phyloP scores from a whole-genome alignment of 352 stramenopile genomes.

The Hyaloperonospora arabidopsidis region DNA sequence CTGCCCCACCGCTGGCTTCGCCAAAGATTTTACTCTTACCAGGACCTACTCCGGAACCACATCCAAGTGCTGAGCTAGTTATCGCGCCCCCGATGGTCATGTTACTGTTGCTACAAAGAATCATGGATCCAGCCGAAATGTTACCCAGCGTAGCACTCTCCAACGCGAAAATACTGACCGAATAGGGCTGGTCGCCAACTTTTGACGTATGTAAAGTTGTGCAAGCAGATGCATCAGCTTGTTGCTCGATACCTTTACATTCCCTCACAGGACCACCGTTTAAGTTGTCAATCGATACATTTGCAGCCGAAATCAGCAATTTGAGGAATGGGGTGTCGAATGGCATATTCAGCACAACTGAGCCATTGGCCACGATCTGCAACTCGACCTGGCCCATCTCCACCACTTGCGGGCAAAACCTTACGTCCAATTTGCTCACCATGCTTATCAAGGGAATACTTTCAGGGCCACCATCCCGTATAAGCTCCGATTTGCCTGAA shows the following conservation, averaged over 20 bases:
- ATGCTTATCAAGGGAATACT: slow-evolving; percentile 25
- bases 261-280: slow-evolving; percentile 39
- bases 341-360: slow-evolving; percentile 38
- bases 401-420: slow-evolving; percentile 37
- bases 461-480: slow-evolving; percentile 5
- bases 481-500: slow-evolving; percentile 16
- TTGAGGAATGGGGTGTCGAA: slow-evolving; percentile 50
- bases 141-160: slow-evolving; percentile 34
- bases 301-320: slow-evolving; percentile 36
- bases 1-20: slow-evolving; percentile 54
- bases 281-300: slow-evolving; percentile 37
- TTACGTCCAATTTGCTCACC: slow-evolving; percentile 31
- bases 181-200: slow-evolving; percentile 26
- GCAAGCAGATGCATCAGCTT: slow-evolving; percentile 37
- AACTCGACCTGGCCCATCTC: slow-evolving; percentile 40
- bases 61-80: slow-evolving; percentile 40
- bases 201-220: slow-evolving; percentile 16
- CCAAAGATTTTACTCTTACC: slow-evolving; percentile 43
- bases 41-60: slow-evolving; percentile 39
- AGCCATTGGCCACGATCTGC: slow-evolving; percentile 27
- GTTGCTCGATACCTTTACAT: slow-evolving; percentile 35
- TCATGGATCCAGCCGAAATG: slow-evolving; percentile 46
- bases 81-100: slow-evolving; percentile 35
- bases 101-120: slow-evolving; percentile 42
- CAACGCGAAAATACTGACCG: slow-evolving; percentile 40